Percentiles rank a stretch among this genome's conserved stretches.
These are phyloP conservation scores for Capsella rubella DNA, from an alignment of 441 rosid species.

Conservation along the genomic window DNA sequence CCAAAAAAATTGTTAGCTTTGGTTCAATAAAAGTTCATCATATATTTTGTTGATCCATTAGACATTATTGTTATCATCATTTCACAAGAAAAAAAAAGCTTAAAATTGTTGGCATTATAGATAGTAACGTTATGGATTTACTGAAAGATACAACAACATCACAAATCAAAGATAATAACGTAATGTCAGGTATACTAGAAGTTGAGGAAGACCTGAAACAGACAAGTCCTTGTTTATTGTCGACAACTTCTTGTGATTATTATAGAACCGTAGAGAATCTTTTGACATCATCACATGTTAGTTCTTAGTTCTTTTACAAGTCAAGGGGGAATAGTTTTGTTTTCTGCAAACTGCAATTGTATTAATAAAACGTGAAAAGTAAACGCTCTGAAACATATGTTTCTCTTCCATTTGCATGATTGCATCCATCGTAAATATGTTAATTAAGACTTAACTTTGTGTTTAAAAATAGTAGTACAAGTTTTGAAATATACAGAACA, in stretches of 20 bases:
- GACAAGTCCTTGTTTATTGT: background rate
- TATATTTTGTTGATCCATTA: background rate
- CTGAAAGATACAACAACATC: conserved; percentile 6
- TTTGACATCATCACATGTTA: background rate
- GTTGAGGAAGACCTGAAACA: background rate
- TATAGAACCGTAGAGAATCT: conserved; percentile 19
- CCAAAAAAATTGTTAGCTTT: background rate
- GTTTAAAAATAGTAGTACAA: background rate
- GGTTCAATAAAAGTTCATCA: background rate
- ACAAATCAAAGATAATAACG: background rate
- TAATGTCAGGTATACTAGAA: background rate
- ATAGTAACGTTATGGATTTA: background rate
- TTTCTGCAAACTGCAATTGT: background rate
- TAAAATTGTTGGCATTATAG: too few species aligned
- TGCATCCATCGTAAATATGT: background rate
- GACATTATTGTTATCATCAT: background rate
- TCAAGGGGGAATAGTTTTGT: background rate
- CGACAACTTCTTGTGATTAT: background rate
- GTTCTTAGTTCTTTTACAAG: background rate
- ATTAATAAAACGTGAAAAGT: background rate
- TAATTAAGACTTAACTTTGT: background rate
- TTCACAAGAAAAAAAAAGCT: too few species aligned
- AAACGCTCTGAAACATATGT: background rate
- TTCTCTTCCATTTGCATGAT: background rate
- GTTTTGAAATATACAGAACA: background rate